Evolutionary conservation across 169 alveolate species (phyloP).

Genomic region (Plasmodium sp.): DNA sequence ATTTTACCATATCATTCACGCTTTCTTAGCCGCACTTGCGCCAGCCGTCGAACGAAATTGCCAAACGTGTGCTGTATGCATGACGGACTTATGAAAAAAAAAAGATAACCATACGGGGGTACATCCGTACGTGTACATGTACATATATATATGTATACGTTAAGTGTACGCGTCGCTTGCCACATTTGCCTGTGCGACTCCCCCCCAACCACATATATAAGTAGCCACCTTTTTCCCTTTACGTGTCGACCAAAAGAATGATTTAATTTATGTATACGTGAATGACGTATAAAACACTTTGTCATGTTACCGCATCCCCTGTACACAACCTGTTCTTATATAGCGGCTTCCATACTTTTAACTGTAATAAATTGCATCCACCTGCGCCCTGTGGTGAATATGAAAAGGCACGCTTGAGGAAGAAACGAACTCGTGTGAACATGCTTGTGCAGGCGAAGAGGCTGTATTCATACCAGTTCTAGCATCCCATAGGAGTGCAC

Average conservation of each 20-base stretch:
- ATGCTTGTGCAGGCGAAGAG: background rate
- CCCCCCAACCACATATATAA: background rate
- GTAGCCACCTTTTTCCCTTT: background rate
- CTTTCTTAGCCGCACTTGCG: background rate
- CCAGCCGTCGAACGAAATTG: background rate
- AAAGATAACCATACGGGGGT: background rate
- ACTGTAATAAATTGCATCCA: background rate
- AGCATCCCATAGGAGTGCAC: background rate
- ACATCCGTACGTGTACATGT: conserved; percentile 2
- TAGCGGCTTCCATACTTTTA: background rate
- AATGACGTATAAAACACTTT: background rate
- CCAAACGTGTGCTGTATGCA: background rate
- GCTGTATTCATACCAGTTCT: background rate
- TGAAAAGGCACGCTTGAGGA: background rate
- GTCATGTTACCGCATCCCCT: background rate
- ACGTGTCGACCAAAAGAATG: background rate
- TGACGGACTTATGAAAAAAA: background rate
- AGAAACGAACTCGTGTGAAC: background rate
- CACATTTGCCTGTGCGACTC: background rate
- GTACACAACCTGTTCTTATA: background rate
- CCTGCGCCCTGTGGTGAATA: background rate
- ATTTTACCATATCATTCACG: background rate
- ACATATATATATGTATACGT: background rate
- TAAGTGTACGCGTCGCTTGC: background rate
- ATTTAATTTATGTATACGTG: background rate